phyloP scores from a whole-genome alignment of 73 alveolate genomes.

The Diophrys appendiculata region DNA sequence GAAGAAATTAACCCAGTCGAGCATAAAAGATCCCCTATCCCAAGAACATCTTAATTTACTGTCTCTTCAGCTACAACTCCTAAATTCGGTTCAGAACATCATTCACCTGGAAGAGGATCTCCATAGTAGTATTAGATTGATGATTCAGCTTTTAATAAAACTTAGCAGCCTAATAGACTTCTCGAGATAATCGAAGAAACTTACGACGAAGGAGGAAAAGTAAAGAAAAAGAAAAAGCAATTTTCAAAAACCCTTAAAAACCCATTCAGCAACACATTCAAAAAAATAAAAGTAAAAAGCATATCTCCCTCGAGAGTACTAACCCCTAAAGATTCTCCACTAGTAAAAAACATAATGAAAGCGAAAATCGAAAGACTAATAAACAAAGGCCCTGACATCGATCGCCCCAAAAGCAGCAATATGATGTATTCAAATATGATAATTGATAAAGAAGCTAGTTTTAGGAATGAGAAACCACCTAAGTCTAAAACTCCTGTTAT shows the following conservation, averaged over 20 bases:
- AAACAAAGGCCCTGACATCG: background rate
- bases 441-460: too few species aligned
- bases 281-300: background rate
- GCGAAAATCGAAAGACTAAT: background rate
- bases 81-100: too few species aligned
- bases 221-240: too few species aligned
- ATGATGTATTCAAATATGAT: background rate
- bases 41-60: too few species aligned
- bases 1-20: background rate
- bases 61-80: too few species aligned
- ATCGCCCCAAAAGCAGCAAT: background rate
- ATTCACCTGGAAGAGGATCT: too few species aligned
- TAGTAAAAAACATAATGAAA: background rate
- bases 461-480: too few species aligned
- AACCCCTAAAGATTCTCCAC: background rate
- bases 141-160: too few species aligned
- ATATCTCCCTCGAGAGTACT: background rate
- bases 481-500: background rate
- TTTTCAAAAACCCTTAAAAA: background rate
- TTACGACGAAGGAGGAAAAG: background rate
- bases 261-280: background rate
- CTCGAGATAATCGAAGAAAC: background rate
- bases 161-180: background rate
- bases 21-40: too few species aligned
- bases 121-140: too few species aligned